Percentiles rank a stretch among this genome's conserved stretches.
phyloP scores from a whole-genome alignment of 106 monocot genomes.

The Xerophyta viscosa region DNA sequence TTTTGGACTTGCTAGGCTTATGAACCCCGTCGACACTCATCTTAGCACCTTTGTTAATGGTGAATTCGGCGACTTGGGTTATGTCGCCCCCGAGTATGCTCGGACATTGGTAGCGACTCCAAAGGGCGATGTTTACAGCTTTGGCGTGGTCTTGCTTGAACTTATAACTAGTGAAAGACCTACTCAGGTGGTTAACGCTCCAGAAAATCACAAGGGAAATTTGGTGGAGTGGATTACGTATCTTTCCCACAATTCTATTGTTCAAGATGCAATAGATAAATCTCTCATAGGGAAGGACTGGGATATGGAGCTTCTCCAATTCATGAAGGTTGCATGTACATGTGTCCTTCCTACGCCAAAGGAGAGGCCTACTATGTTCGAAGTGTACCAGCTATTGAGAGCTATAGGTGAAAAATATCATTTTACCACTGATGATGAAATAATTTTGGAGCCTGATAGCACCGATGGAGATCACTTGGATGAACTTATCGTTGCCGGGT shows the following conservation, averaged over 20 bases:
- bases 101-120: constrained; percentile 50
- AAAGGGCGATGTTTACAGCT: constrained; percentile 65
- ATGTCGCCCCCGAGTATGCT: constrained; percentile 63
- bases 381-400: constrained; percentile 35
- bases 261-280: constrained; percentile 25
- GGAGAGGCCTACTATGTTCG: constrained; percentile 40
- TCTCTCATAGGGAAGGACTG: constrained; percentile 25
- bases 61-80: constrained; percentile 66
- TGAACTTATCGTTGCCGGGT: constrained; percentile 33
- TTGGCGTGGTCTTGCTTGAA: constrained; percentile 55
- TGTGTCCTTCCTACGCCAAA: constrained; percentile 24
- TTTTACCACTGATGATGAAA: constrained; percentile 25
- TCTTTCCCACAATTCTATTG: constrained; percentile 23
- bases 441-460: constrained; percentile 9
- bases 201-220: constrained; percentile 31
- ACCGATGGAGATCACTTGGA: constrained; percentile 12
- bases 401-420: constrained; percentile 37
- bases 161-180: constrained; percentile 47
- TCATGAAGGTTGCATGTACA: constrained; percentile 30
- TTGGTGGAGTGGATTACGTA: constrained; percentile 34
- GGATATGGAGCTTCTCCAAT: constrained; percentile 27
- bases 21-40: constrained; percentile 62
- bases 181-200: constrained; percentile 28
- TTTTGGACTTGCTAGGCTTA: constrained; percentile 63
- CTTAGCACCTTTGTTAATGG: constrained; percentile 71